phyloP scores from a whole-genome alignment of 805 yeast species.

The Sungouiella thailandica region DNA sequence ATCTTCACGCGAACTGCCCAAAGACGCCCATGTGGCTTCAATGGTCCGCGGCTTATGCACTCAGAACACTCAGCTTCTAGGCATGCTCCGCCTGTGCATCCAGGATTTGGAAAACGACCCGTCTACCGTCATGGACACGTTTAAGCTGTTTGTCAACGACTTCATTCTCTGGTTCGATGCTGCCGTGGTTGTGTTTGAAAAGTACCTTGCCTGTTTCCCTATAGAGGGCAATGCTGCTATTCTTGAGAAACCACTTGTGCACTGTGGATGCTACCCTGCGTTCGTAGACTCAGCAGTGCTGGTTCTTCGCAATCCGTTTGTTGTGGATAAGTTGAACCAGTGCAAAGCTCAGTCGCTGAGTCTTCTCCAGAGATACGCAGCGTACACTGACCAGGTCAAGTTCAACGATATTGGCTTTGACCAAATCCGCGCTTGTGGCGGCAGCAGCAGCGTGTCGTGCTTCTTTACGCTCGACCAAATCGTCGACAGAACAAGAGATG shows the following conservation, averaged over 20 bases:
- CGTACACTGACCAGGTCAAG: slow-evolving; percentile 11
- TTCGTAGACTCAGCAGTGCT: slow-evolving; percentile 21
- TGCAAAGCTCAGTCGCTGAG: slow-evolving; percentile 11
- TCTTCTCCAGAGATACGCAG: slow-evolving; percentile 14
- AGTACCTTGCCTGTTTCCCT: slow-evolving; percentile 20
- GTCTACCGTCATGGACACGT: slow-evolving; percentile 13
- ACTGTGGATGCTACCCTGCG: slow-evolving; percentile 24
- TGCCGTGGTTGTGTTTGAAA: slow-evolving; percentile 30
- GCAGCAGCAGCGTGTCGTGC: slow-evolving; percentile 27
- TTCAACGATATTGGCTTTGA: slow-evolving; percentile 33
- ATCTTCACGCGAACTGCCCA: slow-evolving; percentile 22
- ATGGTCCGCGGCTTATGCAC: slow-evolving; percentile 38
- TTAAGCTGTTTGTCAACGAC: slow-evolving; percentile 34
- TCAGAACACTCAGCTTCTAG: slow-evolving; percentile 27
- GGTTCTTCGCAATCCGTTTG: slow-evolving; percentile 34
- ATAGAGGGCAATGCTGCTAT: slow-evolving; percentile 14
- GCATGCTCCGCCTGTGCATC: slow-evolving; percentile 13
- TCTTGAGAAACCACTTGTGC: slow-evolving; percentile 28
- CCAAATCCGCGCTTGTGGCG: slow-evolving; percentile 27
- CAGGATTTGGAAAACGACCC: slow-evolving; percentile 11
- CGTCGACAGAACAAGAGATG: slow-evolving; percentile 27
- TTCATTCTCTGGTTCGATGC: slow-evolving; percentile 37
- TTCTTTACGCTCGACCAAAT: slow-evolving; percentile 34
- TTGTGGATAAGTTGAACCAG: slow-evolving; percentile 25
- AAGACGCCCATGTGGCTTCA: slow-evolving; percentile 21